Evolutionary conservation across 108 stramenopile species (phyloP).

Genomic region (Nitzschia putrida): DNA sequence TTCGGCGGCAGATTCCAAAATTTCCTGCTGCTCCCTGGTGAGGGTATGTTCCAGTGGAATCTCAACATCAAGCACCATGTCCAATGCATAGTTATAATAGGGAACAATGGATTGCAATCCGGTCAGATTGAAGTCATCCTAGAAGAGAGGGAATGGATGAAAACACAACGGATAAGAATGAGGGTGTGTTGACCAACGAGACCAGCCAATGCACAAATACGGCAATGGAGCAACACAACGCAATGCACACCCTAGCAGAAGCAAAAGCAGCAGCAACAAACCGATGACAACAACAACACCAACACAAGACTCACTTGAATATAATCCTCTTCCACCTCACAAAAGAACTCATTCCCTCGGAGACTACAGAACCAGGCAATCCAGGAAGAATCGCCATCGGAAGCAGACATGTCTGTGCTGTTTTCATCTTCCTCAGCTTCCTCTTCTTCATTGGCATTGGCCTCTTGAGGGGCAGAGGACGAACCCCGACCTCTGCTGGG

Average conservation of each 20-base stretch:
- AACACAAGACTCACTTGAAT: conserved; percentile 74
- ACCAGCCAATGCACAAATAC: too few species aligned
- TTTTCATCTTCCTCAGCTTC: conserved; percentile 86
- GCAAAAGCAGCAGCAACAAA: neutral
- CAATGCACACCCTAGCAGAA: neutral
- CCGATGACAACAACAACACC: neutral
- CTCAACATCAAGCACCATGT: conserved; percentile 98
- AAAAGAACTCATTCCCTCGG: conserved; percentile 97
- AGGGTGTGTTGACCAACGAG: neutral
- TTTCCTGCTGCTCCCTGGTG: conserved; percentile 97
- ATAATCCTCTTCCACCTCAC: conserved; percentile 97
- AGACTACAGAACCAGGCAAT: conserved; percentile 98
- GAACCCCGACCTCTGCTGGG: conserved; percentile 18
- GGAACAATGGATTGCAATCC: conserved; percentile 92
- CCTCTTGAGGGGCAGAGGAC: conserved; percentile 26
- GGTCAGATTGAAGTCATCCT: conserved; percentile 99
- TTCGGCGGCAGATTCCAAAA: conserved; percentile 96
- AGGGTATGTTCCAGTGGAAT: conserved; percentile 90
- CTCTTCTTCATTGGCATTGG: conserved; percentile 53
- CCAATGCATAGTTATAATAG: conserved; percentile 98
- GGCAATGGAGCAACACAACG: neutral
- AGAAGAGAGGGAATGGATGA: conserved; percentile 10
- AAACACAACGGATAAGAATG: neutral
- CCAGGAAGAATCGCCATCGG: conserved; percentile 97
- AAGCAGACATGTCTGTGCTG: conserved; percentile 76